Evolutionary conservation across 1,284 basidiomycete species (phyloP), one percentile per base, ranked within the genome.

Genomic region (Ganoderma sinense): DNA sequence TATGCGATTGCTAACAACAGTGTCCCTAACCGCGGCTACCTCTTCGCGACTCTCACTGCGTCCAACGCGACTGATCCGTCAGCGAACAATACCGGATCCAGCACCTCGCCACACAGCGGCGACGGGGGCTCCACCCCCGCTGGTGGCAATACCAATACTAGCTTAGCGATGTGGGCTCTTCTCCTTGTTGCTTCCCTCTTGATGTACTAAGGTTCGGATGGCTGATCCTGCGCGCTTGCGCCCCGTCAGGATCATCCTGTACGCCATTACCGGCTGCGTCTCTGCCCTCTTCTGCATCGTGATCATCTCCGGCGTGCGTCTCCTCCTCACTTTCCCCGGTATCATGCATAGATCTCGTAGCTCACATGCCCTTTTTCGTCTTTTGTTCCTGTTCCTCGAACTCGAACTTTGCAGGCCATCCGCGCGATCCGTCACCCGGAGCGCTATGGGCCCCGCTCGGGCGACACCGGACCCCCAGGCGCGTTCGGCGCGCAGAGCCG

Each of bases 361-460:
- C 14, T 55, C 18, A 41, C 23, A 29, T 13, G 20, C 36, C 63
- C 6, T 2, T 62, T 63, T 26, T 60, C 26, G 63, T 59, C 60
- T 29, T 62, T n/a, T n/a, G n/a, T n/a, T n/a, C n/a, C n/a, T 66
- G n/a, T 68, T 45, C 67, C 48, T 65, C 36, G 36, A 36, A 45
- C 48, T 65, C 36, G 36, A 36, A 45, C 43, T 1, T 71, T 61
- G 29, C 74, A 93, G 91, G 93, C 93, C 0, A 86, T 97, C 65
- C 87, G 94, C 41, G 94, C 94, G 0, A 86, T 95, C 61, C 88
- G 94, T 1, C 90, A 97, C 80, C 96, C 96, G n/a, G 96, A 97
- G 75, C 88, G 95, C 62, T 97, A 97, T 79, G 95, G 96, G 10
- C 92, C 94, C 26, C 85, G 94, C 63, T 76, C 82, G 13, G 81